These are phyloP conservation scores for Xylariomycetidae sp. DNA, from an alignment of 2,329 filamentous ascomycete species.

Conservation along the genomic window DNA sequence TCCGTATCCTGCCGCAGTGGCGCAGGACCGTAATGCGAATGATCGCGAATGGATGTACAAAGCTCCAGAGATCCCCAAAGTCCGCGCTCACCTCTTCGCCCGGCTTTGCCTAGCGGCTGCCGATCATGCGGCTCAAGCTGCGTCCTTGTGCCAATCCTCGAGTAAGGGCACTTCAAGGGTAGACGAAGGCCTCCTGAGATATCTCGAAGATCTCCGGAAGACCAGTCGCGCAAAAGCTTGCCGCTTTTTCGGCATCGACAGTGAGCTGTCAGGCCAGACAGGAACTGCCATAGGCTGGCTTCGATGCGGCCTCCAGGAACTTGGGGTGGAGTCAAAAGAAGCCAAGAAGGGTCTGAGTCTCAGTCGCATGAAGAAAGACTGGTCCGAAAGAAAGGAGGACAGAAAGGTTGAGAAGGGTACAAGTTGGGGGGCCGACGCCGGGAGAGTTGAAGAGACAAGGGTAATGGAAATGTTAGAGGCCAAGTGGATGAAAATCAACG, in stretches of 20 bases:
- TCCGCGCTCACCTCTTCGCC: slow-evolving; percentile 82
- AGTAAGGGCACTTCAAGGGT: slow-evolving; percentile 42
- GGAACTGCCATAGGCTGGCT: slow-evolving; percentile 87
- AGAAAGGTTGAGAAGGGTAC: slow-evolving; percentile 67
- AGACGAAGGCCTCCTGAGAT: slow-evolving; percentile 61
- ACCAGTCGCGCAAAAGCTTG: slow-evolving; percentile 80
- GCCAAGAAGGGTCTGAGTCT: slow-evolving; percentile 44
- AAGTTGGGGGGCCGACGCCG: slow-evolving; percentile 76
- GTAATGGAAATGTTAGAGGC: slow-evolving; percentile 80
- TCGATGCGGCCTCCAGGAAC: slow-evolving; percentile 65
- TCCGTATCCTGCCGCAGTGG: slow-evolving; percentile 77
- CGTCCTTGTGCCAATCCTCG: slow-evolving; percentile 40
- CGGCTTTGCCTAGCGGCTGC: slow-evolving; percentile 80
- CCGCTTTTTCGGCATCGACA: slow-evolving; percentile 84
- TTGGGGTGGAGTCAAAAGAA: slow-evolving; percentile 56
- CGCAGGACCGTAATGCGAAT: slow-evolving; percentile 73
- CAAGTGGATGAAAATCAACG: slow-evolving; percentile 91
- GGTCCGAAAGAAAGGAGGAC: slow-evolving; percentile 72
- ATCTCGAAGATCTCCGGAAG: slow-evolving; percentile 67
- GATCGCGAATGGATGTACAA: slow-evolving; percentile 97
- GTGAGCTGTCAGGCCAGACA: slow-evolving; percentile 73
- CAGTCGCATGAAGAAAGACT: slow-evolving; percentile 58
- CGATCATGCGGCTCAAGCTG: slow-evolving; percentile 76
- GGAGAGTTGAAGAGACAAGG: slow-evolving; percentile 74
- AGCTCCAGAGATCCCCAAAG: slow-evolving; percentile 78